A percentile compares a stretch with the other conserved stretches of the same genome.
Conservation (phyloP, 2,329 filamentous ascomycete species). For the Alternaria ventricosa region DNA sequence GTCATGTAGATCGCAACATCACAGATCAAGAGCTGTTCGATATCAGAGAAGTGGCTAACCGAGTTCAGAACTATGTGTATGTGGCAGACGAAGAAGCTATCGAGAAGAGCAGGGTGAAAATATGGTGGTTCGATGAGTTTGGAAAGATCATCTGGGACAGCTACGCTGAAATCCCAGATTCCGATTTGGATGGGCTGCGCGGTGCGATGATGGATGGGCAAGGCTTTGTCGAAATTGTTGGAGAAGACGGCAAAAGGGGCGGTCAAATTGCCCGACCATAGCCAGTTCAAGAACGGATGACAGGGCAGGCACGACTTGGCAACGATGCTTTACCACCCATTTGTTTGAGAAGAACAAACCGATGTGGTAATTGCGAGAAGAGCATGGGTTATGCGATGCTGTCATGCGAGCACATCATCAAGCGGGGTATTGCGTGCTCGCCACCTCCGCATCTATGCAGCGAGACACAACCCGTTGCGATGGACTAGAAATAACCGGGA, state of each 20-base stretch:
- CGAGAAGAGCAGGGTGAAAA: background rate
- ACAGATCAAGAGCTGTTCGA: background rate
- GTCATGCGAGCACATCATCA: constrained; percentile 26
- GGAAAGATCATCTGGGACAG: background rate
- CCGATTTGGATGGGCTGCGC: background rate
- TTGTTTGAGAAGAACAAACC: background rate
- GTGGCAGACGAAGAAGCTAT: background rate
- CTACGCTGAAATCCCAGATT: background rate
- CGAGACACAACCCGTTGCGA: background rate
- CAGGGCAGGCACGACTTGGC: background rate
- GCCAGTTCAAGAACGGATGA: background rate
- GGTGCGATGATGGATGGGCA: background rate
- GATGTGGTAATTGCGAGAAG: background rate
- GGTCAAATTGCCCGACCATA: background rate
- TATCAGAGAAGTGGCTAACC: background rate
- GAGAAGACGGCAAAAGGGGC: background rate
- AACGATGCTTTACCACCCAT: background rate
- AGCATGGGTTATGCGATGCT: background rate
- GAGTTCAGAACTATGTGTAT: background rate
- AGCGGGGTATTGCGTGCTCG: constrained; percentile 35
- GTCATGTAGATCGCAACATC: background rate
- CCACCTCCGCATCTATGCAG: background rate
- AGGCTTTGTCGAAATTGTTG: background rate
- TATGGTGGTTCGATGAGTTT: constrained; percentile 1
- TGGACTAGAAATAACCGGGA: background rate